Base-by-base conservation (phyloP, 2,329 filamentous ascomycete species). In the Phialophora chinensis region DNA sequence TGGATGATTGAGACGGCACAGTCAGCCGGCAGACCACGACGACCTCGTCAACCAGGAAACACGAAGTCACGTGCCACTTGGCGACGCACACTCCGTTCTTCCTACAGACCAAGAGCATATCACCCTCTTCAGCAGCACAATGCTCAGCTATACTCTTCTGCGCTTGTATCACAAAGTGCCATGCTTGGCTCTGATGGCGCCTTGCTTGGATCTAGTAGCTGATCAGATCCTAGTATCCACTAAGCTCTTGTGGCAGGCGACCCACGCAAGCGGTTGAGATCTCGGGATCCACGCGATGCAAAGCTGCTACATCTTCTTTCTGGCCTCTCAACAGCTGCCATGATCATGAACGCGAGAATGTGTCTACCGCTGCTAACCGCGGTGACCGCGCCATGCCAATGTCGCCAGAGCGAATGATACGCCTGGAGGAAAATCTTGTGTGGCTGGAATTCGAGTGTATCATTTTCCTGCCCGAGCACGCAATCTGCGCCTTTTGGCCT, bases 381-480 rank as follows among this genome's bases (percentile, higher is more conserved):
- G 31, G 8, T 33, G 31, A 11, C 7, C 31, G 31, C 44, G 20
- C 44, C 3, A 47, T 47, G 44, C 17, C 5, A 47, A 47, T 17
- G 20, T 47, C 2, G 44, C 17, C 44, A 47, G 44, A 10, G 44
- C 31, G 31, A 33, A 33, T 33, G n/a, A n/a, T 7, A 23, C 14
- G 20, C 14, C 4, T 47, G 44, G 44, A n/a, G 17, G 8, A 20
- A 47, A 23, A 8, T 17, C 44, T 6, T n/a, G 14, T 8, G 6
- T 17, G 14, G 44, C 44, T 4, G 14, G 14, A 23, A 23, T n/a
- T 47, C 17, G 17, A 47, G 44, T 47, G 44, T 47, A 47, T 47
- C 44, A 47, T 47, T 47, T 47, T 47, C 44, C 44, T 20, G 44
- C 44, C 44, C 44, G 44, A 47, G 44, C 44, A 47, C 44, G 44